phyloP scores from a whole-genome alignment of 2,329 filamentous ascomycete genomes.

The Trichoderma pleuroti region DNA sequence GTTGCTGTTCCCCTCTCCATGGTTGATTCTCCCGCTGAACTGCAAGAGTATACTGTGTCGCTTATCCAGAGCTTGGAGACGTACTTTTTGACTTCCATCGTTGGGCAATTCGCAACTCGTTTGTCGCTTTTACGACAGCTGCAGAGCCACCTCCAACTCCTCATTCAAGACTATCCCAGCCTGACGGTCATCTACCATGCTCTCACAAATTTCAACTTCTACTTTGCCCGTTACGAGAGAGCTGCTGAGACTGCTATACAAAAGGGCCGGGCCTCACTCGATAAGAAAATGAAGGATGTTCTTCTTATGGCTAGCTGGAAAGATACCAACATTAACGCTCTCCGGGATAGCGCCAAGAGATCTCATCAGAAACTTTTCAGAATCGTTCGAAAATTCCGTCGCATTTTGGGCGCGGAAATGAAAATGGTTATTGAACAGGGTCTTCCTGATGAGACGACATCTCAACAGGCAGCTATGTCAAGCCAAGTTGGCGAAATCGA shows the following conservation, averaged over 20 bases:
- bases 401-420: constrained; percentile 72
- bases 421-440: constrained; percentile 59
- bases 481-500: constrained; percentile 1
- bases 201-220: constrained; percentile 71
- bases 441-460: constrained; percentile 49
- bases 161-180: constrained; percentile 55
- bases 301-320: constrained; percentile 95
- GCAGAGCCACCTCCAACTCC: constrained; percentile 60
- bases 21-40: constrained; percentile 53
- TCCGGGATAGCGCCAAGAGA: constrained; percentile 82
- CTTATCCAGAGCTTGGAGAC: constrained; percentile 72
- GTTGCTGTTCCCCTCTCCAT: constrained; percentile 71
- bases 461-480: constrained; percentile 5
- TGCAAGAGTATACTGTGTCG: constrained; percentile 61
- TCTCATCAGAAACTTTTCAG: constrained; percentile 93
- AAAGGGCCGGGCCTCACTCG: constrained; percentile 68
- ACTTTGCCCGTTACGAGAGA: constrained; percentile 69
- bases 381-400: constrained; percentile 84
- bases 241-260: constrained; percentile 62
- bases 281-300: constrained; percentile 91
- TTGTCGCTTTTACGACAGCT: constrained; percentile 66
- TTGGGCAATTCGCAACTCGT: constrained; percentile 76
- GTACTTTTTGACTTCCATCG: constrained; percentile 74
- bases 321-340: constrained; percentile 87
- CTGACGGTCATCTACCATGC: constrained; percentile 60